phyloP scores from a whole-genome alignment of 176 grass and related monocot genomes.

The Aegilops sharonensis region DNA sequence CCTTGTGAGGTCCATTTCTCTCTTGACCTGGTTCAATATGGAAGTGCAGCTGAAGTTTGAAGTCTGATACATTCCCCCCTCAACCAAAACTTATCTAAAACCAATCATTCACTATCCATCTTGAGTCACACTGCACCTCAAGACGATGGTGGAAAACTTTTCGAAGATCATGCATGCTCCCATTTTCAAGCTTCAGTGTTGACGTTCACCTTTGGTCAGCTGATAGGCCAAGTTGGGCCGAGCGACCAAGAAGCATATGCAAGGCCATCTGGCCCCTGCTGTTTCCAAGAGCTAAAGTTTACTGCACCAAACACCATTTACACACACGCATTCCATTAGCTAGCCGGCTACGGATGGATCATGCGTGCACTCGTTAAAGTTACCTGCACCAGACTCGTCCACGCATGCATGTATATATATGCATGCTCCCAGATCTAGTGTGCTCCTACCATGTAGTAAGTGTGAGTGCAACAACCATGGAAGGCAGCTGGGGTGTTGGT shows the following conservation, averaged over 20 bases:
- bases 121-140: background rate
- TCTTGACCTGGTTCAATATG: background rate
- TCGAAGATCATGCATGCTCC: background rate
- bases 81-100: background rate
- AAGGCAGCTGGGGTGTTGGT: background rate
- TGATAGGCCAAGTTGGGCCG: conserved; percentile 30
- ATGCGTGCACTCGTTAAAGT: conserved; percentile 23
- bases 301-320: background rate
- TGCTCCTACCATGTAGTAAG: background rate
- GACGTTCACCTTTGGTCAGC: conserved; percentile 23
- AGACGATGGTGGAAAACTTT: background rate
- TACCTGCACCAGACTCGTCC: background rate
- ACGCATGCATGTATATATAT: background rate
- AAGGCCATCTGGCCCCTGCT: conserved; percentile 26
- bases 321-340: background rate
- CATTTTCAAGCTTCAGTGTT: background rate
- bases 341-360: background rate
- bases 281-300: conserved; percentile 37
- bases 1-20: too few species aligned
- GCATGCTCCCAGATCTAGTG: background rate
- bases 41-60: background rate
- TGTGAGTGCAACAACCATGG: background rate
- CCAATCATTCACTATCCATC: background rate
- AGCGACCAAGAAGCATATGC: background rate
- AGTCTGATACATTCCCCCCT: background rate